Evolutionary conservation across 1,139 yeast genomes (phyloP).

Genomic region (Saccharomycopsis hybrid): DNA sequence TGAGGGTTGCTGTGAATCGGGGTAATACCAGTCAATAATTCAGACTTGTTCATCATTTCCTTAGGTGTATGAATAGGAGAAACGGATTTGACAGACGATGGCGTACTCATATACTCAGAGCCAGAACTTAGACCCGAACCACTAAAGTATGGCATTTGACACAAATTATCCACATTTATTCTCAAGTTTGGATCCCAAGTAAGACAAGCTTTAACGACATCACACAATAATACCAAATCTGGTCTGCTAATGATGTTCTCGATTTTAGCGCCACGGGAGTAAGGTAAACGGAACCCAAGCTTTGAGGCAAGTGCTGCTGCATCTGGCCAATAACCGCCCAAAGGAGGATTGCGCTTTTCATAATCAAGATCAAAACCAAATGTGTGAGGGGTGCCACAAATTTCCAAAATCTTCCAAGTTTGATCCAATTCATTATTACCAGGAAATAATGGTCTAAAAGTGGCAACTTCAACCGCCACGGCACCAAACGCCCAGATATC

Average conservation of each 20-base stretch:
- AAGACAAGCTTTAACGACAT: slow-evolving; percentile 51
- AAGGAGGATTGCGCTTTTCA: slow-evolving; percentile 33
- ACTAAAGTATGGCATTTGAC: slow-evolving; percentile 48
- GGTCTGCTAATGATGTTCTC: slow-evolving; percentile 34
- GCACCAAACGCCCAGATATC: slow-evolving; percentile 96
- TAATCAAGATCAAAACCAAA: slow-evolving; percentile 22
- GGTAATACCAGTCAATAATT: slow-evolving; percentile 14
- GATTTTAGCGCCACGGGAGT: slow-evolving; percentile 34
- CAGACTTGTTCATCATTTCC: slow-evolving; percentile 7
- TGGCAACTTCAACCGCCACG: slow-evolving; percentile 76
- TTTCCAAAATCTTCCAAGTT: slow-evolving; percentile 54
- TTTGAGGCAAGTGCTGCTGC: slow-evolving; percentile 44
- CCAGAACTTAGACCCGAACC: background rate
- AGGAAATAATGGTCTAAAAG: slow-evolving; percentile 74
- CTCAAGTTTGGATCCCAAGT: slow-evolving; percentile 61
- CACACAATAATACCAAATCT: slow-evolving; percentile 37
- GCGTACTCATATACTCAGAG: background rate
- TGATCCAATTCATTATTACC: slow-evolving; percentile 79
- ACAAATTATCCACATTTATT: slow-evolving; percentile 40
- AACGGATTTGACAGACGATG: background rate
- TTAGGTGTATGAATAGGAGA: background rate
- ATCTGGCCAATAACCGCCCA: slow-evolving; percentile 66
- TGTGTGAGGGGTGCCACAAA: slow-evolving; percentile 63
- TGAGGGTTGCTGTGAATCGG: background rate
- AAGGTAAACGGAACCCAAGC: slow-evolving; percentile 51